Evolutionary conservation across 83 land plant genomes (phyloP).

Genomic region (Isoetes engelmannii): DNA sequence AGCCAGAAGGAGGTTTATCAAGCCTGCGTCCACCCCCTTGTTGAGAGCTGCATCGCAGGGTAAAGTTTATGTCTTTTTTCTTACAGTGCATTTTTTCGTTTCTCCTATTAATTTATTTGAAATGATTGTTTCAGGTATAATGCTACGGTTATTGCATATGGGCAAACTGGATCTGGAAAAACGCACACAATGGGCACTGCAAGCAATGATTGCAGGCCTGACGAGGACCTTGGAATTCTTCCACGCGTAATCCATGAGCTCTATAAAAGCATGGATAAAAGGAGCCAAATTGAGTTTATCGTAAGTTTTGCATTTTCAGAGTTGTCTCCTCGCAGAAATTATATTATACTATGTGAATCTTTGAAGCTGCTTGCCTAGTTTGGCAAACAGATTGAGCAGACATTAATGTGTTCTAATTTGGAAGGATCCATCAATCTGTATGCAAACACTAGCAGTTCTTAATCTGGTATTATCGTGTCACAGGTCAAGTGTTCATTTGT

Average conservation of each 20-base stretch:
- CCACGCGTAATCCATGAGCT: slow-evolving; percentile 38
- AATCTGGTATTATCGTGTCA: no score
- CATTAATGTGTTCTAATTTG: no score
- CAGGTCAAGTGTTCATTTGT: slow-evolving; percentile 41
- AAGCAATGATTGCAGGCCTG: slow-evolving; percentile 12
- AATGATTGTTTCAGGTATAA: slow-evolving; percentile 26
- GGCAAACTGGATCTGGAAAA: slow-evolving; percentile 42
- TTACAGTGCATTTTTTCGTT: background rate
- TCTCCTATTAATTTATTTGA: background rate
- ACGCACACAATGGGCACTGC: slow-evolving; percentile 42
- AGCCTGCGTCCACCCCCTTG: slow-evolving; percentile 37
- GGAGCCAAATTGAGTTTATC: slow-evolving; percentile 25
- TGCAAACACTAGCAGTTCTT: no score
- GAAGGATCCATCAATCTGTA: no score
- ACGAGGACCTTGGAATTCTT: slow-evolving; percentile 37
- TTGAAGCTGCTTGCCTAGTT: no score
- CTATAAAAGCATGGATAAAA: slow-evolving; percentile 31
- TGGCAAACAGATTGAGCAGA: no score
- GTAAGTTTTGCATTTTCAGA: slow-evolving; percentile 4
- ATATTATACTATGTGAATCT: no score
- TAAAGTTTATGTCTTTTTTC: slow-evolving; percentile 10
- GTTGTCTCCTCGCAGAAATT: no score
- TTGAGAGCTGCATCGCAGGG: slow-evolving; percentile 39
- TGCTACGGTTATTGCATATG: slow-evolving; percentile 42
- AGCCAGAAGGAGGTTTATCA: slow-evolving; percentile 31